Evolutionary conservation across 2,329 filamentous ascomycete genomes (phyloP), one percentile per base, ranked within the genome.

Genomic region (Colletotrichum gigasporum): DNA sequence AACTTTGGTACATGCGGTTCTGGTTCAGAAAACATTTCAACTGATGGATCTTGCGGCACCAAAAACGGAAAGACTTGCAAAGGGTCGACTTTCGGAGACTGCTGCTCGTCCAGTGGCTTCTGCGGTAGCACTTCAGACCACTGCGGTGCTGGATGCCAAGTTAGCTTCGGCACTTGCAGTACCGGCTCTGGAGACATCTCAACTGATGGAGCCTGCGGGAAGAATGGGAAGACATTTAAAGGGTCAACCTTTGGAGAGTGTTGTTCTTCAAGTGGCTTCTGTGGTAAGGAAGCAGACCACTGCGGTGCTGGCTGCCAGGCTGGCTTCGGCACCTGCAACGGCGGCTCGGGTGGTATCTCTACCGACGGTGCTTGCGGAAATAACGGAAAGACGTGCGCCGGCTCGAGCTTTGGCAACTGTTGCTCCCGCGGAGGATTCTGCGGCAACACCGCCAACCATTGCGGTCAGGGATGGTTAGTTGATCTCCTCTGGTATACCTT

Each of bases 361-460:
- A 41, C 45, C 2, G 47, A 60, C 12, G 47, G 45, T 20, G 22
- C 20, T 10, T 60, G 56, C 26, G 56, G 32, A 2, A 54, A 34
- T n/a, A 60, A 60, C 18, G 47, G 47, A 12, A 44, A 53, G 34
- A 60, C 20, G n/a, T 44, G 56, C 26, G 42, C 32, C 34, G 56
- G 56, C 9, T 44, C 56, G 9, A 28, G 2, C 6, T 39, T 30
- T 16, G 56, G 47, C 16, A 34, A 35, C 35, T 52, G 35, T 28
- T 53, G 32, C 11, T 53, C 47, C 32, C 12, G 22, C 24, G 26
- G 47, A n/a, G 56, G 47, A n/a, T 60, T 51, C 28, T 51, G 28
- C 8, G 47, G 47, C 32, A 51, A 26, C 26, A 22, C 47, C n/a
- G 16, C n/a, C 14, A 24, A 16, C 5, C 28, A 51, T 4, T 51